A percentile compares a stretch with the other conserved stretches of the same genome.
Evolutionary conservation across 768 basidiomycete genomes (phyloP).

Genomic region (Crucibulum laeve): DNA sequence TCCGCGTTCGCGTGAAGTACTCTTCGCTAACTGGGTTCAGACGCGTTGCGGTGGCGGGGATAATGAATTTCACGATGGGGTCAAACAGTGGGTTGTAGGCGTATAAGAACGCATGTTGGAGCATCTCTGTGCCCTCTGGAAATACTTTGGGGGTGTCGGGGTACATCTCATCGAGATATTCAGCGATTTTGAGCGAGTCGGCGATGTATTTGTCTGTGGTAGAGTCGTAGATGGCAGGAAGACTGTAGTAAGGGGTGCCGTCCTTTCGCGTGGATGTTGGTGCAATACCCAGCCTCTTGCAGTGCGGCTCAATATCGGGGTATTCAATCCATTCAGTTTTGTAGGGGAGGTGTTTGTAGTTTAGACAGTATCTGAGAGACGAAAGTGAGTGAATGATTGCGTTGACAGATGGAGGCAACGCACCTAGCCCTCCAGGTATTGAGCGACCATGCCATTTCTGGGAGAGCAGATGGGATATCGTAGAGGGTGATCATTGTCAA

Average conservation of each 20-base stretch:
- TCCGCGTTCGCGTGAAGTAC: too few relatives aligned
- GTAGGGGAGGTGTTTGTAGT: conserved; percentile 3
- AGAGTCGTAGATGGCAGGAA: too few relatives aligned
- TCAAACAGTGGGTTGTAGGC: background rate
- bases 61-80: conserved; percentile 1
- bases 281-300: conserved; percentile 3
- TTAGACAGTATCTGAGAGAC: conserved; percentile 1
- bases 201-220: conserved; percentile 3
- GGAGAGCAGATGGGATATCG: background rate
- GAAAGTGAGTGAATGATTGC: background rate
- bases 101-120: conserved; percentile 4
- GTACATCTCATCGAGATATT: conserved; percentile 9
- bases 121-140: background rate
- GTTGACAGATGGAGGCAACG: background rate
- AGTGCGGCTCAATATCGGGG: conserved; percentile 3
- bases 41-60: background rate
- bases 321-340: too few relatives aligned
- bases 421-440: background rate
- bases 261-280: conserved; percentile 2
- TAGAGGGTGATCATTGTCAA: background rate
- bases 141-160: conserved; percentile 2
- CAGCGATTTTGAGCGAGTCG: conserved; percentile 8
- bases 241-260: conserved; percentile 7
- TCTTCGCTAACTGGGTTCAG: background rate
- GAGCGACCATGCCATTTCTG: background rate